A percentile compares a stretch with the other conserved stretches of the same genome.
Evolutionary conservation across 768 basidiomycete genomes (phyloP).

Genomic region (Suillus paluster): DNA sequence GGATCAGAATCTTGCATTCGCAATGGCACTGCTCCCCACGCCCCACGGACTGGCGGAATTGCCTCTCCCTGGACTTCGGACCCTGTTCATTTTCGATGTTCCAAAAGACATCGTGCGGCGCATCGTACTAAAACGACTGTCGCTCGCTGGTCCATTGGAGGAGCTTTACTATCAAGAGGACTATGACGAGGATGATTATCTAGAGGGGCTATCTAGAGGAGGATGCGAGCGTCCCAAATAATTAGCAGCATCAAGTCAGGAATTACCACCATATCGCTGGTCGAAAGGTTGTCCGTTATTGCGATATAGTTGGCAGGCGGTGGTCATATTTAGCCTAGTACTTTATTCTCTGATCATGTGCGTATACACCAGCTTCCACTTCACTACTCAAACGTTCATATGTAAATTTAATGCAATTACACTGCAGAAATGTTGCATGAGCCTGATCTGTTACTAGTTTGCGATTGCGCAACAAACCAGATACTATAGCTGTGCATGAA

Average conservation of each 20-base stretch:
- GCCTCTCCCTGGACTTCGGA: not conserved
- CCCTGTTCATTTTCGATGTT: not conserved
- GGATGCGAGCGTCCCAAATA: not conserved
- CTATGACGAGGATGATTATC: not conserved
- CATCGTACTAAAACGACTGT: not conserved
- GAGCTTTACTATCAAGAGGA: not conserved
- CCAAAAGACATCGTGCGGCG: not conserved
- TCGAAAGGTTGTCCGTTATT: not conserved
- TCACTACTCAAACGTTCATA: too few species aligned
- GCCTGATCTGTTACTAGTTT: too few species aligned
- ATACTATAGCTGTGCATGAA: too few species aligned
- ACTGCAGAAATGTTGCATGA: too few species aligned
- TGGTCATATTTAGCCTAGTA: not conserved
- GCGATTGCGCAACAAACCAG: too few species aligned
- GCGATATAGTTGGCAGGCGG: too few species aligned
- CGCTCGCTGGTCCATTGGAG: not conserved
- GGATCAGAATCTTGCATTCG: not conserved
- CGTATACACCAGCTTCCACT: too few species aligned
- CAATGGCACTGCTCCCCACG: not conserved
- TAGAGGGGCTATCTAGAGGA: too few species aligned
- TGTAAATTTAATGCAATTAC: too few species aligned
- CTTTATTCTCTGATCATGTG: not conserved
- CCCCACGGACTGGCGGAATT: not conserved
- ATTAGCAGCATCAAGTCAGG: not conserved
- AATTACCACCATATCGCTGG: not conserved